Percentiles rank a stretch among this genome's conserved stretches.
Conservation (phyloP, 2,329 filamentous ascomycete genomes). For the Diplodia scrobiculata region DNA sequence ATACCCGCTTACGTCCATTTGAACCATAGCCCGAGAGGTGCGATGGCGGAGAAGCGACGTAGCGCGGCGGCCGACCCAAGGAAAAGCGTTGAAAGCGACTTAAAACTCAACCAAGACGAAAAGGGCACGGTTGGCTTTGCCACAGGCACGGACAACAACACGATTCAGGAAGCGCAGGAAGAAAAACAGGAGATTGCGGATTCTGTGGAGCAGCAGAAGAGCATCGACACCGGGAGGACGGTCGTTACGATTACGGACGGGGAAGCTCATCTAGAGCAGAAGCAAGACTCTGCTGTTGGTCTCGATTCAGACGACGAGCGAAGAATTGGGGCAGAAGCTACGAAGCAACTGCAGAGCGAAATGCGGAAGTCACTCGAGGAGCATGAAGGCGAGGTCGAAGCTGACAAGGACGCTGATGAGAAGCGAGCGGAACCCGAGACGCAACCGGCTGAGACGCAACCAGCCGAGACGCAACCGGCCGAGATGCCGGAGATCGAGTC, state of each 20-base stretch:
- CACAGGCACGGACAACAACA: slow-evolving; percentile 2
- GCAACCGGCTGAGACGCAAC: neutral
- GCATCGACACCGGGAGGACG: slow-evolving; percentile 45
- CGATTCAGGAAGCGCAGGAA: slow-evolving; percentile 30
- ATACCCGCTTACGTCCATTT: slow-evolving; percentile 59
- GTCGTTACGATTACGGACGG: slow-evolving; percentile 36
- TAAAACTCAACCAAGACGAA: slow-evolving; percentile 19
- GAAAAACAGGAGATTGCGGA: slow-evolving; percentile 42
- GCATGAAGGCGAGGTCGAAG: neutral
- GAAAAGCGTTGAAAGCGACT: slow-evolving; percentile 34
- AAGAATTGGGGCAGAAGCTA: slow-evolving; percentile 41
- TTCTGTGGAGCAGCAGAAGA: slow-evolving; percentile 37
- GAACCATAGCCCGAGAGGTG: slow-evolving; percentile 41
- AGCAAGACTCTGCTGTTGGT: slow-evolving; percentile 28
- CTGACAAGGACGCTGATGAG: slow-evolving; percentile 21
- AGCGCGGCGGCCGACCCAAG: slow-evolving; percentile 35
- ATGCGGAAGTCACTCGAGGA: slow-evolving; percentile 13
- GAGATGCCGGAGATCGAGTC: slow-evolving; percentile 14
- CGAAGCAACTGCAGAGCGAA: slow-evolving; percentile 40
- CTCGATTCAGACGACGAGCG: slow-evolving; percentile 40
- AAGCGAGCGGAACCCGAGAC: slow-evolving; percentile 20
- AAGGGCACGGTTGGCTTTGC: neutral
- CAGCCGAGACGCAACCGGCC: slow-evolving; percentile 6
- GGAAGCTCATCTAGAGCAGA: slow-evolving; percentile 22
- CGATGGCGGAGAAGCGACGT: slow-evolving; percentile 32